These are phyloP conservation scores for Mycena crocata DNA, from an alignment of 768 basidiomycete species.

Conservation along the genomic window DNA sequence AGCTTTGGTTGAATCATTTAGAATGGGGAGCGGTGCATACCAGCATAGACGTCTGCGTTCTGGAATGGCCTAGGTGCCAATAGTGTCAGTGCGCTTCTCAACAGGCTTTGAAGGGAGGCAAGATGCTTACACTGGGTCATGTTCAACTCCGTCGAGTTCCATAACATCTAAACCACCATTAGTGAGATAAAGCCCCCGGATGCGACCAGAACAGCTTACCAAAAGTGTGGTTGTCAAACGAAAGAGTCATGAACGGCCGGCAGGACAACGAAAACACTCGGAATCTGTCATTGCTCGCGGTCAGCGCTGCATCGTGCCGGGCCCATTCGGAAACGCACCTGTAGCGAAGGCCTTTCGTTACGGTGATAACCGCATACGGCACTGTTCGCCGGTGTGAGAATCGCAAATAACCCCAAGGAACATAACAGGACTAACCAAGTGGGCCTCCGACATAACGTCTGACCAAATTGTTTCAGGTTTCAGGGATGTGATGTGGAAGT, in stretches of 20 bases:
- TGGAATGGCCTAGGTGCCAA: too few species aligned
- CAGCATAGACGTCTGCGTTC: conserved; percentile 54
- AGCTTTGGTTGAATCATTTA: background rate
- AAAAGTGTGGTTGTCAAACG: conserved; percentile 51
- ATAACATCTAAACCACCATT: conserved; percentile 39
- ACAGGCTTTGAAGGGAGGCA: too few species aligned
- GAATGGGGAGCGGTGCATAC: conserved; percentile 31
- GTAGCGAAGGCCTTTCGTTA: conserved; percentile 54
- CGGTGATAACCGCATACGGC: conserved; percentile 56
- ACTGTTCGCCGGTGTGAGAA: conserved; percentile 22
- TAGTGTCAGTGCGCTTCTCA: too few species aligned
- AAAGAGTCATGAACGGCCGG: conserved; percentile 53
- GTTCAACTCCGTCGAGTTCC: conserved; percentile 54
- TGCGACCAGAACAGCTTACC: conserved; percentile 26
- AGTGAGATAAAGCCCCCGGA: too few species aligned
- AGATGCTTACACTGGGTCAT: conserved; percentile 50
- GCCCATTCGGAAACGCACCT: conserved; percentile 39
- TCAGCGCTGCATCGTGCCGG: background rate
- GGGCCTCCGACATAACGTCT: conserved; percentile 55
- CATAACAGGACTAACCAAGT: conserved; percentile 41
- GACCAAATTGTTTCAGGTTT: conserved; percentile 18
- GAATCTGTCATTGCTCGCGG: conserved; percentile 48
- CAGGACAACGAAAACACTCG: conserved; percentile 62
- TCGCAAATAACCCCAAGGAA: too few species aligned
- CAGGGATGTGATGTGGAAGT: too few species aligned